phyloP scores from a whole-genome alignment of 805 yeast genomes.

The Candida coquimbonensis region DNA sequence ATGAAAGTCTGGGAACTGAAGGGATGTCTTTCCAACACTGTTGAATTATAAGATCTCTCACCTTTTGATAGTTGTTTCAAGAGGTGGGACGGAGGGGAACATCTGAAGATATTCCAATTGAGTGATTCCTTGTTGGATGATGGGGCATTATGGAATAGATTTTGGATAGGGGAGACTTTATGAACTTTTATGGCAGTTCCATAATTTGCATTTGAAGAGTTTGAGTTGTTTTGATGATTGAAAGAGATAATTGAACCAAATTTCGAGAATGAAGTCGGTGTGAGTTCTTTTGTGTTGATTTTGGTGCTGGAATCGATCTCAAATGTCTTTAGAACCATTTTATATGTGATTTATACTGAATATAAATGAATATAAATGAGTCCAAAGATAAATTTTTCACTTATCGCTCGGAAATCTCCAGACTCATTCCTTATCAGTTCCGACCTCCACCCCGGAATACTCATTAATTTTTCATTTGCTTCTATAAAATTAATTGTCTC shows the following conservation, averaged over 20 bases:
- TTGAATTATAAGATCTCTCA: constrained; percentile 22
- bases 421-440: background rate
- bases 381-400: no score
- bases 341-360: background rate
- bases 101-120: constrained; percentile 78
- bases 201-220: constrained; percentile 61
- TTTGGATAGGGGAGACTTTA: constrained; percentile 62
- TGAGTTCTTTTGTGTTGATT: constrained; percentile 42
- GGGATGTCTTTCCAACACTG: constrained; percentile 87
- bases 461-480: background rate
- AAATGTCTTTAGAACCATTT: constrained; percentile 31
- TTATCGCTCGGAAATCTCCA: background rate
- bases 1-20: constrained; percentile 80
- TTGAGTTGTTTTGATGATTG: constrained; percentile 53
- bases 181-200: constrained; percentile 86
- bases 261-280: constrained; percentile 57
- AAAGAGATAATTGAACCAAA: constrained; percentile 80
- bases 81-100: constrained; percentile 67
- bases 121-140: constrained; percentile 46
- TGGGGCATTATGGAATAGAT: constrained; percentile 41
- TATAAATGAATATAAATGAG: no score
- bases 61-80: constrained; percentile 7
- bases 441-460: background rate
- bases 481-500: no score
- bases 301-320: constrained; percentile 17